Evolutionary conservation across 495 filamentous ascomycete species (phyloP).

Genomic region (Hamigera avellanea): DNA sequence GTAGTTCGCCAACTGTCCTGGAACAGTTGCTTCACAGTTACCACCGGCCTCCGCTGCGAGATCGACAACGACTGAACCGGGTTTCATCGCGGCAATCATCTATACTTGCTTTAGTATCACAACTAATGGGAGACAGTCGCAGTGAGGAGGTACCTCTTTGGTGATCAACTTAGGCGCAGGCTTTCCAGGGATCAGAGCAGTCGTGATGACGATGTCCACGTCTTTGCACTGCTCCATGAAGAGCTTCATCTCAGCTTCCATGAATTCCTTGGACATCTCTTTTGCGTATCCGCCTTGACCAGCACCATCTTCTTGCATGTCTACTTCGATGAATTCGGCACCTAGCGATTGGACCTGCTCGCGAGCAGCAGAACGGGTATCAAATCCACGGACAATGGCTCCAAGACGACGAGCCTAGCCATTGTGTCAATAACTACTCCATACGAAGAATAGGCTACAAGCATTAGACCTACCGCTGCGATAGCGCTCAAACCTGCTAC

Average conservation of each 20-base stretch:
- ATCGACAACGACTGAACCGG: slow-evolving; percentile 70
- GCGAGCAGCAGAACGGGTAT: slow-evolving; percentile 64
- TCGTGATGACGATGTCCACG: slow-evolving; percentile 82
- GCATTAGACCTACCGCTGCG: slow-evolving; percentile 35
- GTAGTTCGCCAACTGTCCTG: slow-evolving; percentile 53
- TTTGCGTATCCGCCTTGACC: slow-evolving; percentile 75
- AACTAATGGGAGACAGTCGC: not conserved
- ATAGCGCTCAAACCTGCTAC: slow-evolving; percentile 76
- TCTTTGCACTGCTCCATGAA: slow-evolving; percentile 72
- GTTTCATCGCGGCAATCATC: slow-evolving; percentile 72
- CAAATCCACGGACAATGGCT: slow-evolving; percentile 76
- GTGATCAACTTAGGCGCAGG: slow-evolving; percentile 70
- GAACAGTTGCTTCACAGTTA: slow-evolving; percentile 64
- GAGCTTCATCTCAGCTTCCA: slow-evolving; percentile 77
- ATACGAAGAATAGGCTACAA: too few species aligned
- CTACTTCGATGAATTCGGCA: slow-evolving; percentile 75
- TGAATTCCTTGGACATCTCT: slow-evolving; percentile 82
- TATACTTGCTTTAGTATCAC: slow-evolving; percentile 1
- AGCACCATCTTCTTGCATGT: slow-evolving; percentile 72
- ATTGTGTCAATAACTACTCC: not conserved
- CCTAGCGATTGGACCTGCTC: slow-evolving; percentile 79
- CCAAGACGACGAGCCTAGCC: slow-evolving; percentile 54
- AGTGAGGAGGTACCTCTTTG: slow-evolving; percentile 33
- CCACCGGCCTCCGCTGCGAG: slow-evolving; percentile 72
- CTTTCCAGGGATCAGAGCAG: slow-evolving; percentile 66